Evolutionary conservation across 192 early-diverging fungal genomes (phyloP).

Genomic region (Coemansia sp.): DNA sequence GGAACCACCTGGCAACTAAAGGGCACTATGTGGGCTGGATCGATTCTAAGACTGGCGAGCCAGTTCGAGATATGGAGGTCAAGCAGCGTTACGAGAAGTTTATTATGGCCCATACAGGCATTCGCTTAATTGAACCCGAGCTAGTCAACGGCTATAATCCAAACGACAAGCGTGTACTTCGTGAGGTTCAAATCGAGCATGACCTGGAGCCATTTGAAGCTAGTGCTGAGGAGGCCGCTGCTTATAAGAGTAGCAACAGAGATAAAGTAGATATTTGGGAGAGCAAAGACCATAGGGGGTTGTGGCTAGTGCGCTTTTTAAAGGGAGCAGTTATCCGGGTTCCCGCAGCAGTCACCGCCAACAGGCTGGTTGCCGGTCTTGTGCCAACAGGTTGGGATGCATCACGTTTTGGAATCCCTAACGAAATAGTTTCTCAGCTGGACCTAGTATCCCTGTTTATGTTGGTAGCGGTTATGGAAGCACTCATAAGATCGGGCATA

Average conservation of each 20-base stretch:
- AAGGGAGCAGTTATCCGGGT: conserved; percentile 86
- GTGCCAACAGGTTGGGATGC: conserved; percentile 93
- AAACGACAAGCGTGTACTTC: conserved; percentile 74
- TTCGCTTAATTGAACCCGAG: conserved; percentile 77
- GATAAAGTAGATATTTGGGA: conserved; percentile 66
- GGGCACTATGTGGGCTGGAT: conserved; percentile 71
- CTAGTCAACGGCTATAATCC: conserved; percentile 86
- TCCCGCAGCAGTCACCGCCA: conserved; percentile 82
- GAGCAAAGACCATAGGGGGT: conserved; percentile 34
- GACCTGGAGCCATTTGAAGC: conserved; percentile 87
- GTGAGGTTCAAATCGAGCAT: conserved; percentile 85
- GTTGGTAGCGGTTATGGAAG: conserved; percentile 88
- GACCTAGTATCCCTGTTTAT: conserved; percentile 83
- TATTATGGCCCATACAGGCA: conserved; percentile 73
- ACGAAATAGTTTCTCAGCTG: conserved; percentile 84
- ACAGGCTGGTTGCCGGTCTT: conserved; percentile 79
- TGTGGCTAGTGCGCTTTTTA: conserved; percentile 74
- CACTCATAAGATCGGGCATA: conserved; percentile 83
- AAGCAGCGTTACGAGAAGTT: conserved; percentile 87
- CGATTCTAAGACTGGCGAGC: conserved; percentile 79
- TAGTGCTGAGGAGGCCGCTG: conserved; percentile 79
- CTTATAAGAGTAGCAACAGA: conserved; percentile 79
- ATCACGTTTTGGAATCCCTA: conserved; percentile 84
- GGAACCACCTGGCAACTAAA: conserved; percentile 13
- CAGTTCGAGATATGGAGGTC: conserved; percentile 81